Evolutionary conservation across 108 stramenopile genomes (phyloP).

Genomic region (Cyclotella choctawhatcheeana): DNA sequence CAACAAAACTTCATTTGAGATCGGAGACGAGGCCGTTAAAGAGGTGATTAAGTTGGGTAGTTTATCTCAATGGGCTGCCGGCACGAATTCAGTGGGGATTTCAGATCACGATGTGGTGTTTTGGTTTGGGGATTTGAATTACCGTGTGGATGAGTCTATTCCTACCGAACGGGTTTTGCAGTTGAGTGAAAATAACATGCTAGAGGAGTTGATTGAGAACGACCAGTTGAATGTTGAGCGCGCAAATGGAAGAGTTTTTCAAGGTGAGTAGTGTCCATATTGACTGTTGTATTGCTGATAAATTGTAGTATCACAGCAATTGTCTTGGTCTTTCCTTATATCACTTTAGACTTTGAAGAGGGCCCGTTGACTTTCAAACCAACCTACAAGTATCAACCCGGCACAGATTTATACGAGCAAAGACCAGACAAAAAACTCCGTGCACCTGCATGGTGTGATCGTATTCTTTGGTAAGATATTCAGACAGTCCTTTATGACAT

Average conservation of each 20-base stretch:
- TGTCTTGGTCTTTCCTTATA: neutral
- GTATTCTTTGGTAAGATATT: constrained; percentile 86
- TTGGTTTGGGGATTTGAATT: constrained; percentile 98
- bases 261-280: constrained; percentile 13
- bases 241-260: constrained; percentile 88
- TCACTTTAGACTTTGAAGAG: constrained; percentile 90
- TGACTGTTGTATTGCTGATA: neutral
- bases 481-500: neutral
- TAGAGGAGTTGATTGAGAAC: constrained; percentile 76
- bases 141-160: constrained; percentile 93
- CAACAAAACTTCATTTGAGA: constrained; percentile 82
- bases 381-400: constrained; percentile 99
- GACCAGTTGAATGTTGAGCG: constrained; percentile 99
- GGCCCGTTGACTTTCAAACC: constrained; percentile 87
- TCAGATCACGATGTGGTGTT: constrained; percentile 95
- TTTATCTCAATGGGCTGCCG: constrained; percentile 79
- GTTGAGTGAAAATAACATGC: constrained; percentile 58
- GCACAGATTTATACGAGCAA: constrained; percentile 93
- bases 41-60: constrained; percentile 82
- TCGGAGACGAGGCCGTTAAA: constrained; percentile 85
- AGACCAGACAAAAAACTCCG: constrained; percentile 98
- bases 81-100: constrained; percentile 64
- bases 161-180: constrained; percentile 84
- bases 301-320: neutral
- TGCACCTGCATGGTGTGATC: constrained; percentile 99